Evolutionary conservation across 352 stramenopile genomes (phyloP).

Genomic region (Phytophthora cactorum): DNA sequence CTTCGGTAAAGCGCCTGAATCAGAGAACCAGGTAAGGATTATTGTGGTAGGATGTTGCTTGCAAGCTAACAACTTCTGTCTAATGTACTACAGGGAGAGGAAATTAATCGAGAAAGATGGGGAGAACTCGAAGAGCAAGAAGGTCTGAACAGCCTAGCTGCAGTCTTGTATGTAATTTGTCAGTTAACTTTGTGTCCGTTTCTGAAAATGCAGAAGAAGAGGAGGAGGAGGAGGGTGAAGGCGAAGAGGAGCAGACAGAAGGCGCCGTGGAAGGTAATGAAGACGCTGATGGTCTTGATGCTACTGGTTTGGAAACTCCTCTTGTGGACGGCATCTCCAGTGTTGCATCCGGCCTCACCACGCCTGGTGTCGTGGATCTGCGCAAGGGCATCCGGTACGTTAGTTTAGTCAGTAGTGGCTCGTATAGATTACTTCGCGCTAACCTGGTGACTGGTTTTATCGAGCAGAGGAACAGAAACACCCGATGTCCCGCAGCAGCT

Average conservation of each 20-base stretch:
- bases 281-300: constrained; percentile 46
- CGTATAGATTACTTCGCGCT: background rate
- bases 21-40: constrained; percentile 33
- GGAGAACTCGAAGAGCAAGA: constrained; percentile 73
- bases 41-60: background rate
- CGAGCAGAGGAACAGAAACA: constrained; percentile 58
- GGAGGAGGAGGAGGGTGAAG: constrained; percentile 50
- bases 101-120: constrained; percentile 73
- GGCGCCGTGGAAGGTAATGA: constrained; percentile 37
- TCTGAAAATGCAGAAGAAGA: constrained; percentile 34
- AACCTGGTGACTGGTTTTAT: constrained; percentile 7
- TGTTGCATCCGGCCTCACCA: constrained; percentile 73
- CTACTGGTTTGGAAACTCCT: constrained; percentile 63
- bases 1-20: constrained; percentile 77
- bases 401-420: background rate
- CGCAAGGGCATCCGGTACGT: constrained; percentile 74
- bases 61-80: constrained; percentile 7
- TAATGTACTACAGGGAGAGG: constrained; percentile 33
- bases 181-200: constrained; percentile 3
- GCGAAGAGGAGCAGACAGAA: constrained; percentile 55
- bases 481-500: constrained; percentile 71
- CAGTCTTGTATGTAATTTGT: background rate
- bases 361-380: constrained; percentile 75
- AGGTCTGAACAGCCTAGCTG: constrained; percentile 37
- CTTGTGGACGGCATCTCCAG: constrained; percentile 70